phyloP scores from a whole-genome alignment of 305 asterid species.

The Rubia peregrina region DNA sequence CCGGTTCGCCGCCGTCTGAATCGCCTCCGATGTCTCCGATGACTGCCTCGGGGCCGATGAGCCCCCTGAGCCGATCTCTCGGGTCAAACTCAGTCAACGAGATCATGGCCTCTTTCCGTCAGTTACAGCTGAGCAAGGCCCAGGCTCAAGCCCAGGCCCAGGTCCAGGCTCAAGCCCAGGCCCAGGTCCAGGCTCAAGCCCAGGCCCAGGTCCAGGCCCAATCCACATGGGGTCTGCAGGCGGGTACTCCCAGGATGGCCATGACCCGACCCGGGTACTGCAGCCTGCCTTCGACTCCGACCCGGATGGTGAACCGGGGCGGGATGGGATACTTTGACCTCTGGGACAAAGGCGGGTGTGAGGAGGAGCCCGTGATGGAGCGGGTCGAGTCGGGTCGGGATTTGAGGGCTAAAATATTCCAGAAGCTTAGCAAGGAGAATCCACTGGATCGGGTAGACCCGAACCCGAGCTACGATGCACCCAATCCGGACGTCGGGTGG shows the following conservation, averaged over 20 bases:
- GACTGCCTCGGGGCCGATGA: constrained; percentile 23
- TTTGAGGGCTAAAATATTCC: constrained; percentile 42
- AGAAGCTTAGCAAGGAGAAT: constrained; percentile 41
- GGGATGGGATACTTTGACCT: constrained; percentile 20
- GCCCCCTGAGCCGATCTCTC: constrained; percentile 29
- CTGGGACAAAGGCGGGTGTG: constrained; percentile 19
- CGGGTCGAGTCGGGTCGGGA: constrained; percentile 46
- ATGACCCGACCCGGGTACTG: constrained; percentile 30
- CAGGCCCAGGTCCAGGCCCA: constrained; percentile 19
- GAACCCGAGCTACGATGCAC: neutral
- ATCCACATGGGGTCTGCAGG: constrained; percentile 33
- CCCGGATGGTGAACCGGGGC: constrained; percentile 22
- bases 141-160: too few relatives aligned
- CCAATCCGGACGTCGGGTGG: constrained; percentile 63
- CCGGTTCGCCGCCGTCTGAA: constrained; percentile 54
- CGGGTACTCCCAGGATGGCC: constrained; percentile 20
- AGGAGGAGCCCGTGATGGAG: constrained; percentile 38
- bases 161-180: too few relatives aligned
- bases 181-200: too few relatives aligned
- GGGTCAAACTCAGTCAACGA: constrained; percentile 39
- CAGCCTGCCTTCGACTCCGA: constrained; percentile 45
- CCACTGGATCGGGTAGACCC: constrained; percentile 28
- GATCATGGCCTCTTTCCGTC: constrained; percentile 48
- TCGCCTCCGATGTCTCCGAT: constrained; percentile 71
- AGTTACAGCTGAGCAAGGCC: constrained; percentile 48